These are phyloP conservation scores for Coemansia sp. DNA, from an alignment of 192 early-diverging fungal species.

Conservation along the genomic window DNA sequence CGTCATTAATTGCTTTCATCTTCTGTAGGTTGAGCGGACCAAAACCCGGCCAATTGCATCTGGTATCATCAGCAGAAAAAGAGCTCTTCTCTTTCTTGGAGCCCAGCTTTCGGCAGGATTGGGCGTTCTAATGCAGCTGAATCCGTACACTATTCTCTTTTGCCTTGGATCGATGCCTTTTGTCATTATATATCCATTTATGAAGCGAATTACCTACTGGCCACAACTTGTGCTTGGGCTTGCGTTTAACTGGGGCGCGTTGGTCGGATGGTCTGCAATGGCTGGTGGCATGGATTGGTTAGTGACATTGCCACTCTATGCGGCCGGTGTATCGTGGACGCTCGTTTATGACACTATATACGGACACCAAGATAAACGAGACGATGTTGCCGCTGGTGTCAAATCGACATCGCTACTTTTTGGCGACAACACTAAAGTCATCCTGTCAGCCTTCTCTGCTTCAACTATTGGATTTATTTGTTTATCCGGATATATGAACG, in stretches of 20 bases:
- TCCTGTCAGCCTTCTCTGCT: constrained; percentile 72
- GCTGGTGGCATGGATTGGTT: constrained; percentile 64
- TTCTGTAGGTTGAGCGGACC: constrained; percentile 73
- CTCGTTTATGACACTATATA: constrained; percentile 97
- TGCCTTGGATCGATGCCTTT: constrained; percentile 79
- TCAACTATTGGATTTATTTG: constrained; percentile 67
- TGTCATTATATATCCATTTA: constrained; percentile 81
- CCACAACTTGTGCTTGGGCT: constrained; percentile 87
- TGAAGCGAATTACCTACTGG: constrained; percentile 97
- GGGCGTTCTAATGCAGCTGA: constrained; percentile 84
- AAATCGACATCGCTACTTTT: constrained; percentile 91
- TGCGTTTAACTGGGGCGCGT: constrained; percentile 92
- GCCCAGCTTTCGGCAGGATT: constrained; percentile 78
- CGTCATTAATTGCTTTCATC: not conserved
- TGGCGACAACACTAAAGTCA: constrained; percentile 67
- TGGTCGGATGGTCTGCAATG: constrained; percentile 87
- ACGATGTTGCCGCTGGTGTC: constrained; percentile 82
- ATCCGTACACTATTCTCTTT: constrained; percentile 82
- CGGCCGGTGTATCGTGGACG: constrained; percentile 88
- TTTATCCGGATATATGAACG: constrained; percentile 78
- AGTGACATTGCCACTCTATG: constrained; percentile 81
- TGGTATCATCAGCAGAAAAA: constrained; percentile 64
- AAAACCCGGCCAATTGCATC: constrained; percentile 79
- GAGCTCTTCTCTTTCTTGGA: constrained; percentile 79
- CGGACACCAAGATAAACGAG: constrained; percentile 93